These are phyloP conservation scores for Guadua angustifolia DNA, from an alignment of 176 grass and related monocot species.

Conservation along the genomic window DNA sequence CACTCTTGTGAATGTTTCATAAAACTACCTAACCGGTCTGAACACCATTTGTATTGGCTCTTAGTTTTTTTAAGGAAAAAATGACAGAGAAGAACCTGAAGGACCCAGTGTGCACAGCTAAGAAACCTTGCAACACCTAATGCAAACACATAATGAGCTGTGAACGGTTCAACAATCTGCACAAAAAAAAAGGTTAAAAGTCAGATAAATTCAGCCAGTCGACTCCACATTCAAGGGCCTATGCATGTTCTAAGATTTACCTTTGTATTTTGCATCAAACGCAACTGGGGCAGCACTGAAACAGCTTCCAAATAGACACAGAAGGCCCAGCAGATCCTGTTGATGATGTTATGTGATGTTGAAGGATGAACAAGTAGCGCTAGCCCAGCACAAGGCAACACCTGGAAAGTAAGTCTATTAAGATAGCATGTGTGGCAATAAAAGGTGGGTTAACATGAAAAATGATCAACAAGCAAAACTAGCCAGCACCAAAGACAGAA, in stretches of 20 bases:
- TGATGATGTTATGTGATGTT: conserved; percentile 87
- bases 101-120: conserved; percentile 97
- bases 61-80: conserved; percentile 2
- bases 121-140: conserved; percentile 96
- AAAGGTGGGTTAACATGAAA: background rate
- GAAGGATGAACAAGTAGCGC: conserved; percentile 82
- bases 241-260: conserved; percentile 45
- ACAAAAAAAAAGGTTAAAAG: background rate
- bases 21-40: background rate
- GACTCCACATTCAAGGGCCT: conserved; percentile 16
- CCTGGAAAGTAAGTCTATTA: conserved; percentile 46
- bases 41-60: background rate
- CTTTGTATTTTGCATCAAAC: conserved; percentile 98
- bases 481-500: background rate
- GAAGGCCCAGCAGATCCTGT: conserved; percentile 91
- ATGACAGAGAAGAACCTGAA: conserved; percentile 73
- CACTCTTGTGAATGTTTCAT: background rate
- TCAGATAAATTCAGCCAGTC: conserved; percentile 40
- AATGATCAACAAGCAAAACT: conserved; percentile 26
- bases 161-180: conserved; percentile 97
- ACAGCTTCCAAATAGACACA: conserved; percentile 98
- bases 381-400: conserved; percentile 73
- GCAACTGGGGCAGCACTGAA: conserved; percentile 95
- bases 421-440: conserved; percentile 10
- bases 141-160: conserved; percentile 97